phyloP scores from a whole-genome alignment of 2,329 filamentous ascomycete genomes.

The Exophiala xenobiotica region DNA sequence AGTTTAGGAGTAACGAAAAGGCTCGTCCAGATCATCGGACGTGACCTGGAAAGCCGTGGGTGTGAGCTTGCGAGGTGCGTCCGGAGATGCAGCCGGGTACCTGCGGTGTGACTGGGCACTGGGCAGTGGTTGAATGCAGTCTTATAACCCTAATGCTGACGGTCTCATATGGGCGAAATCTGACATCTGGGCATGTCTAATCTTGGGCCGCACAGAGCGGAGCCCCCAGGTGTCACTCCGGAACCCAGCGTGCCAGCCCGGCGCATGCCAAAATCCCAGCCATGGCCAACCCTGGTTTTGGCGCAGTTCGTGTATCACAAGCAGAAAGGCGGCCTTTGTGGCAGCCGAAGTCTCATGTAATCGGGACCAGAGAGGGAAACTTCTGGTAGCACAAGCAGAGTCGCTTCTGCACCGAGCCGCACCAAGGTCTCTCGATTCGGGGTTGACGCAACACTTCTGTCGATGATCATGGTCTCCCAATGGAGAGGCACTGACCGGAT shows the following conservation, averaged over 20 bases:
- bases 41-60: background rate
- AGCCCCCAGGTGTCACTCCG: background rate
- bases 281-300: background rate
- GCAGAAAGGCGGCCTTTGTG: background rate
- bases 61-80: constrained; percentile 1
- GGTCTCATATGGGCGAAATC: no score
- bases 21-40: background rate
- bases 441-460: background rate
- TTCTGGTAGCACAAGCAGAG: no score
- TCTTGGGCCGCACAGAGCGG: constrained; percentile 2
- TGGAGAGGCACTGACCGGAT: background rate
- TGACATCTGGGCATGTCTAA: constrained; percentile 9
- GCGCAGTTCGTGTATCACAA: constrained; percentile 2
- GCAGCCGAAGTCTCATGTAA: background rate
- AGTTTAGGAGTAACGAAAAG: background rate
- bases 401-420: no score
- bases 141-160: no score
- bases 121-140: background rate
- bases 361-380: background rate
- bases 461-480: background rate
- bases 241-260: background rate
- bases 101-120: background rate
- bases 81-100: constrained; percentile 5
- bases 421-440: background rate
- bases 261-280: background rate